Conservation (phyloP, 805 yeast species). For the Yarrowia osloensis region DNA sequence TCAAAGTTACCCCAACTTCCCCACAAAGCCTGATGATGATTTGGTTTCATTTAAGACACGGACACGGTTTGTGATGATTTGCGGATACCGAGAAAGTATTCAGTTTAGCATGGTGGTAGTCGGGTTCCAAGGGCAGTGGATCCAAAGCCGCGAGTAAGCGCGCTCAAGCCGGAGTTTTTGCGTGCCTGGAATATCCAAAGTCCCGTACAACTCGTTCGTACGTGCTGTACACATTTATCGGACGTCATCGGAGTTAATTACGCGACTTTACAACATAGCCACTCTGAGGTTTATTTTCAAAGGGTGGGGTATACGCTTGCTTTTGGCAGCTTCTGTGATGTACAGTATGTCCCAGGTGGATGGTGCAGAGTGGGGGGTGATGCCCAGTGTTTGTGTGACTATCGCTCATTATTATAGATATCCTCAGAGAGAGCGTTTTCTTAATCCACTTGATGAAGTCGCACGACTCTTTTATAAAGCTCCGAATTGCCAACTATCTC, state of each 20-base stretch:
- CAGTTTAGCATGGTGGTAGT: background rate
- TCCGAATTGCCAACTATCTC: too few species aligned
- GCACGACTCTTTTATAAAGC: too few species aligned
- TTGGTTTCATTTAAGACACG: slow-evolving; percentile 1
- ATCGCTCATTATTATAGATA: background rate
- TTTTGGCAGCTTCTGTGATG: background rate
- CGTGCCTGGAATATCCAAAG: too few species aligned
- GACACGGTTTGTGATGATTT: background rate
- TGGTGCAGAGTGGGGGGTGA: background rate
- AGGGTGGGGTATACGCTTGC: background rate
- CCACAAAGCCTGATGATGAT: background rate
- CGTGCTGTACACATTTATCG: background rate
- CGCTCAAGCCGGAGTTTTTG: too few species aligned
- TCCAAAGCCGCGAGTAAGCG: background rate
- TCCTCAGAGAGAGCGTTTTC: too few species aligned
- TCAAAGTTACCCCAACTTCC: background rate
- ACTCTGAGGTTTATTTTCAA: background rate
- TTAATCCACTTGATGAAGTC: too few species aligned
- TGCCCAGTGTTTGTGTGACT: background rate
- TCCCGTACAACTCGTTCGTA: too few species aligned
- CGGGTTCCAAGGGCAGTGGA: background rate
- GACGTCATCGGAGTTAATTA: background rate
- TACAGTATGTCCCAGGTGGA: background rate
- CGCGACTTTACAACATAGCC: background rate
- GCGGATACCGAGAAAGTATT: background rate